These are phyloP conservation scores for Simplicillium sp. DNA, from an alignment of 2,329 filamentous ascomycete species.

Conservation along the genomic window DNA sequence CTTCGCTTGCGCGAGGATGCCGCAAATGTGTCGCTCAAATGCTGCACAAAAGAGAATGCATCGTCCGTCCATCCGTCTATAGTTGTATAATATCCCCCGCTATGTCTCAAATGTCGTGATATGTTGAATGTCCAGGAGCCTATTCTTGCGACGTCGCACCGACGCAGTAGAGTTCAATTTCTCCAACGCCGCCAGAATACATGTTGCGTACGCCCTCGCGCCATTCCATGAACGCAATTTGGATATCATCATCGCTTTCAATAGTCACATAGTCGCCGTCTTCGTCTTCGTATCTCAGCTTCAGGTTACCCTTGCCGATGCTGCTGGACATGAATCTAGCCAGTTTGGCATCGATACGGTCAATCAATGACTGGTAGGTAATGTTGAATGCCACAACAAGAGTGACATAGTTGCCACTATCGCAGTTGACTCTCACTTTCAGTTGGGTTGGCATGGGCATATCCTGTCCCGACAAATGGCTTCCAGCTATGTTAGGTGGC, in stretches of 20 bases:
- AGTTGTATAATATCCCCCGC: too few species aligned
- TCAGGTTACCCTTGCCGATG: constrained; percentile 72
- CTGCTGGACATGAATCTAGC: constrained; percentile 77
- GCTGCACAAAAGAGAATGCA: too few species aligned
- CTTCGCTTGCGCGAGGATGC: neutral
- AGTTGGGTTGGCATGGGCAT: constrained; percentile 61
- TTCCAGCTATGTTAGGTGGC: constrained; percentile 15
- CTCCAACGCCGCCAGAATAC: constrained; percentile 64
- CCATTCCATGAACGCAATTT: constrained; percentile 93
- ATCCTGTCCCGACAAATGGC: constrained; percentile 33
- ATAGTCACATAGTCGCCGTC: constrained; percentile 92
- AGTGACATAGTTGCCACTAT: constrained; percentile 77
- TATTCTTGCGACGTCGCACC: constrained; percentile 17
- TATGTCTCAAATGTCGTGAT: neutral
- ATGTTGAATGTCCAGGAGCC: too few species aligned
- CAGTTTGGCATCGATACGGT: constrained; percentile 93
- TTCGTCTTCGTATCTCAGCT: constrained; percentile 83
- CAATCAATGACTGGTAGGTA: constrained; percentile 83
- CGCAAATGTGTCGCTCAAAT: neutral
- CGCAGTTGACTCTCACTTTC: constrained; percentile 92
- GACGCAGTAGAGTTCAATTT: constrained; percentile 81
- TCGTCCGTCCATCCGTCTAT: too few species aligned
- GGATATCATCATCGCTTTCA: constrained; percentile 90
- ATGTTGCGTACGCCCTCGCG: constrained; percentile 55
- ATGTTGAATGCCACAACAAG: constrained; percentile 96